Percentiles rank a stretch among this genome's conserved stretches.
phyloP scores from a whole-genome alignment of 441 rosid species.

The Croton laevigatus region DNA sequence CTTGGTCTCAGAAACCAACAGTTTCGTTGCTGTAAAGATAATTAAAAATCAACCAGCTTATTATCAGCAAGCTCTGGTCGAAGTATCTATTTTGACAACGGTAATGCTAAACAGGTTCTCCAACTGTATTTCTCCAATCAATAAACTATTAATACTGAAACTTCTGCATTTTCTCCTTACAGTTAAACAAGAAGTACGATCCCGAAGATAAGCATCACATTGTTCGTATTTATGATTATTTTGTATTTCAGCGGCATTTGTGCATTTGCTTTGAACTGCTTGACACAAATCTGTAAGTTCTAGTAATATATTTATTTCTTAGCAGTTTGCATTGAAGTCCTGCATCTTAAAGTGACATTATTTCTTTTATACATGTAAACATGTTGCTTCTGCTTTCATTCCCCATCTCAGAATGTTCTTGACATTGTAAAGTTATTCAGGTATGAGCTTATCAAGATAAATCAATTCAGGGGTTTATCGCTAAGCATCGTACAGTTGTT shows the following conservation, averaged over 20 bases:
- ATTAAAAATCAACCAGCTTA: constrained; percentile 98
- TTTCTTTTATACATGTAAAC: constrained; percentile 5
- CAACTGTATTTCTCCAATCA: constrained; percentile 16
- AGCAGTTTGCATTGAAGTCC: constrained; percentile 4
- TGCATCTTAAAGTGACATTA: constrained; percentile 14
- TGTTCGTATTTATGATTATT: constrained; percentile 95
- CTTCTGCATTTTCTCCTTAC: constrained; percentile 32
- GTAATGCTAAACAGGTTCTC: constrained; percentile 36
- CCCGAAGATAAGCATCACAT: constrained; percentile 99
- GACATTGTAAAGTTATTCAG: constrained; percentile 38
- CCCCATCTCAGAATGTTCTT: constrained; percentile 18
- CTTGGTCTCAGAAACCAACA: constrained; percentile 72
- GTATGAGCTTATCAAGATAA: constrained; percentile 98
- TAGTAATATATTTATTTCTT: constrained; percentile 5
- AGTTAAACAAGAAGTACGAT: constrained; percentile 98
- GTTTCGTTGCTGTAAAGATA: constrained; percentile 93
- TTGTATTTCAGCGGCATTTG: constrained; percentile 80
- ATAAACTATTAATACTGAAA: constrained; percentile 19
- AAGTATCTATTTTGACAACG: constrained; percentile 96
- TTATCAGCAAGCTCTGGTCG: constrained; percentile 97
- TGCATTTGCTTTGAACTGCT: constrained; percentile 99
- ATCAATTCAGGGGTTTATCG: constrained; percentile 93
- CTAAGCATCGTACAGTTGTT: constrained; percentile 93
- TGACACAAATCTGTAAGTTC: constrained; percentile 92
- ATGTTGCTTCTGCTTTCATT: constrained; percentile 20